Percentiles rank a stretch among this genome's conserved stretches.
Conservation (phyloP, 1,284 basidiomycete species). For the Irpex sp. region DNA sequence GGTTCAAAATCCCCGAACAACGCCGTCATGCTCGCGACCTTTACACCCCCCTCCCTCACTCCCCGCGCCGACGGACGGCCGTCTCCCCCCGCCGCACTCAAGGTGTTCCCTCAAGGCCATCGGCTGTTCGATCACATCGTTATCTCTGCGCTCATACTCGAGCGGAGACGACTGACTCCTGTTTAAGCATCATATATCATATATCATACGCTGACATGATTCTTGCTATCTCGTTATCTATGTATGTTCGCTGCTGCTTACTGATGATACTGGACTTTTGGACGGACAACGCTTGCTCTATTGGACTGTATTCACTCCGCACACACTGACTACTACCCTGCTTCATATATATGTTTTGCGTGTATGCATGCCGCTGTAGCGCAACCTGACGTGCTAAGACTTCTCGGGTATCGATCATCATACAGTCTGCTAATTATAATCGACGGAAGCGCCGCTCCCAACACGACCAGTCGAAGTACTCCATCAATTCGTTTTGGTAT, state of each 20-base stretch:
- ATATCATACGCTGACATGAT: not conserved
- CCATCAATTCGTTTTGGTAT: too few relatives aligned
- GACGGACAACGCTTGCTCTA: not conserved
- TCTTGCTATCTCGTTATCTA: not conserved
- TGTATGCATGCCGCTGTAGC: too few relatives aligned
- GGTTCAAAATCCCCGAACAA: constrained; percentile 9
- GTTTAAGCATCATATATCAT: too few relatives aligned
- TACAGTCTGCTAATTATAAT: too few relatives aligned
- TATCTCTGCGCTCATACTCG: constrained; percentile 23
- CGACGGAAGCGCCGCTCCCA: too few relatives aligned
- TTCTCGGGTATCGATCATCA: too few relatives aligned
- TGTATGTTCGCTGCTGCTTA: not conserved
- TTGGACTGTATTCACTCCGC: not conserved
- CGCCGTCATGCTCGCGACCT: constrained; percentile 18
- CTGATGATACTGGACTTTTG: not conserved
- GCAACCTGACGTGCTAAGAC: too few relatives aligned
- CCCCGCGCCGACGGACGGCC: constrained; percentile 15
- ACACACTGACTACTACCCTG: too few relatives aligned
- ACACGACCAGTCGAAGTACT: too few relatives aligned
- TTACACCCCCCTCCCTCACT: constrained; percentile 17
- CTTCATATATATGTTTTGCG: too few relatives aligned
- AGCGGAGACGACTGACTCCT: constrained; percentile 24
- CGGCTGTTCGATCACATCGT: constrained; percentile 23
- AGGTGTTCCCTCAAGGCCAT: constrained; percentile 22
- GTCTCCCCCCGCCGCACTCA: constrained; percentile 18